Conservation (phyloP, 306 rosid species). For the Mimosa bimucronata region DNA sequence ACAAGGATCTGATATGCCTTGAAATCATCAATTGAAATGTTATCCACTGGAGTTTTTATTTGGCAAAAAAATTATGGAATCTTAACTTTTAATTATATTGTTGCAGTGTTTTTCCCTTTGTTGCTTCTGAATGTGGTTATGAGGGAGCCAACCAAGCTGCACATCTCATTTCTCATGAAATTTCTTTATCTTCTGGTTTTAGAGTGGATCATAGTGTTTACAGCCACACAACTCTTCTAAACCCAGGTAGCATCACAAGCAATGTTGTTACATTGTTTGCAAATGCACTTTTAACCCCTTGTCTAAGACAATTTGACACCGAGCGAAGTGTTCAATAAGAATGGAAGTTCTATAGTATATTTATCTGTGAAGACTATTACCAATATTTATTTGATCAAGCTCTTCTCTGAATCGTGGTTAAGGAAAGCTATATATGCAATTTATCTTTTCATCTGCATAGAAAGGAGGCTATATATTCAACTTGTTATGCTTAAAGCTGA, state of each 20-base stretch:
- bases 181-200: conserved; percentile 58
- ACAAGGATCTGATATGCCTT: neutral
- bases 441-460: neutral
- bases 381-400: neutral
- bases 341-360: neutral
- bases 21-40: conserved; percentile 64
- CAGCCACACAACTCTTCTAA: conserved; percentile 58
- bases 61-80: neutral
- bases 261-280: neutral
- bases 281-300: neutral
- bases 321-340: conserved; percentile 9
- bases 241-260: conserved; percentile 35
- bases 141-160: conserved; percentile 73
- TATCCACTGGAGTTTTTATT: conserved; percentile 42
- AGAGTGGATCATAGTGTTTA: conserved; percentile 81
- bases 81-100: conserved; percentile 20
- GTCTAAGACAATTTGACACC: neutral
- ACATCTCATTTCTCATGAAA: conserved; percentile 48
- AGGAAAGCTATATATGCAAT: neutral
- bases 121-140: conserved; percentile 75
- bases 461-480: neutral
- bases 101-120: conserved; percentile 75
- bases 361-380: neutral
- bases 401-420: neutral
- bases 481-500: neutral